Conservation (phyloP, 768 basidiomycete species). For the Serendipita sp. region DNA sequence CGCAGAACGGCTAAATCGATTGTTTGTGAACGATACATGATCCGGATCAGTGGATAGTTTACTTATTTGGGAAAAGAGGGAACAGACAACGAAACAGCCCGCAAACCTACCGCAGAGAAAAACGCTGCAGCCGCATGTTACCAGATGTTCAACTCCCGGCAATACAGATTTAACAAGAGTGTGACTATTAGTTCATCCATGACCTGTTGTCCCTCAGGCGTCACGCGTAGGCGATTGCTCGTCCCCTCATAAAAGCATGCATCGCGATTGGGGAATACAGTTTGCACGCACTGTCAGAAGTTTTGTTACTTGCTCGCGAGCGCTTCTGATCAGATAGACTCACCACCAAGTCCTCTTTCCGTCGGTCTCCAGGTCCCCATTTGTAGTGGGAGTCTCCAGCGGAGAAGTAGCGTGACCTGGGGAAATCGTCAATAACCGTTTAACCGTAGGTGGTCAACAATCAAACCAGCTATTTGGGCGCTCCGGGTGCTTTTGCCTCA, state of each 20-base stretch:
- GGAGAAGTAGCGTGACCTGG: background rate
- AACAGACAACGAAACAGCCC: background rate
- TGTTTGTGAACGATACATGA: background rate
- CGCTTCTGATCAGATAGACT: background rate
- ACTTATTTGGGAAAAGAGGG: constrained; percentile 2
- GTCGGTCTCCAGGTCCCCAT: background rate
- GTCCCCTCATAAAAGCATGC: background rate
- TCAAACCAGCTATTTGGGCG: background rate
- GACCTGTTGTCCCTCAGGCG: background rate
- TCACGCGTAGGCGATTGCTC: background rate
- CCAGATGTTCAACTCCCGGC: background rate
- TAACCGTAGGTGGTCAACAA: background rate
- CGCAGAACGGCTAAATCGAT: constrained; percentile 1
- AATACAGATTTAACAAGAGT: constrained; percentile 2
- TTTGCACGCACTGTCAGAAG: background rate
- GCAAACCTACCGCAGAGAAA: constrained; percentile 1
- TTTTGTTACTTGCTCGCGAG: background rate
- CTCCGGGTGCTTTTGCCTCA: constrained; percentile 2
- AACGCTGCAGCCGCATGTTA: constrained; percentile 2
- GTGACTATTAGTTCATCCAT: constrained; percentile 3
- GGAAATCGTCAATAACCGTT: background rate
- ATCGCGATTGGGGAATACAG: background rate
- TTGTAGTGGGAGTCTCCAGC: constrained; percentile 4
- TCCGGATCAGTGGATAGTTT: background rate
- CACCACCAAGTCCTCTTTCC: background rate